Conservation (phyloP, 805 yeast species). For the Cyberlindnera euphorbiae region DNA sequence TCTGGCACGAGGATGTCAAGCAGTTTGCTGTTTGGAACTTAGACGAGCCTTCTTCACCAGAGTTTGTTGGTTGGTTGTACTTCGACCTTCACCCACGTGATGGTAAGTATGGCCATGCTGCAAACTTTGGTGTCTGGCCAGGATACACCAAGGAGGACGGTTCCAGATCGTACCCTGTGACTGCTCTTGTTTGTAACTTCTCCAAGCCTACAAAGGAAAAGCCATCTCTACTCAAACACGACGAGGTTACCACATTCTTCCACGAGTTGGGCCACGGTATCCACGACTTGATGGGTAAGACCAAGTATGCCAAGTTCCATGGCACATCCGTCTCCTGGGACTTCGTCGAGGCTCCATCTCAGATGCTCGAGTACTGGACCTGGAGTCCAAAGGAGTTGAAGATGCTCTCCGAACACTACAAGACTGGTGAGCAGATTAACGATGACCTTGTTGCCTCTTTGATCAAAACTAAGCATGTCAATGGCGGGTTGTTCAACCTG, state of each 20-base stretch:
- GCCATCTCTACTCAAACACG: constrained; percentile 73
- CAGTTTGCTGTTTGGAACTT: constrained; percentile 68
- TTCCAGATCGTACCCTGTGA: constrained; percentile 55
- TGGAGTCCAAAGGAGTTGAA: constrained; percentile 65
- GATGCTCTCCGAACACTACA: constrained; percentile 60
- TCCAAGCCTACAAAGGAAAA: constrained; percentile 65
- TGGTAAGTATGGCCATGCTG: constrained; percentile 88
- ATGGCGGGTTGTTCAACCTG: constrained; percentile 64
- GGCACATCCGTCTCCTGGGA: constrained; percentile 77
- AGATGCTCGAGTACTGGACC: constrained; percentile 84
- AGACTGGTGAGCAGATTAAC: constrained; percentile 49
- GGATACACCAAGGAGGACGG: constrained; percentile 51
- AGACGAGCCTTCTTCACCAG: constrained; percentile 43
- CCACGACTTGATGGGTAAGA: constrained; percentile 67
- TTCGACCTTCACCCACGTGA: constrained; percentile 82
- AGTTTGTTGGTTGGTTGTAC: constrained; percentile 73
- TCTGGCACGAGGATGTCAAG: constrained; percentile 79
- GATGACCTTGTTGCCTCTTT: constrained; percentile 55
- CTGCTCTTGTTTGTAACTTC: constrained; percentile 81
- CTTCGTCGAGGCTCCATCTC: constrained; percentile 90
- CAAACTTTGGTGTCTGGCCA: constrained; percentile 65
- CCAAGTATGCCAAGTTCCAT: constrained; percentile 61
- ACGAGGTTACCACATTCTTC: constrained; percentile 78
- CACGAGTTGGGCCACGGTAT: constrained; percentile 90
- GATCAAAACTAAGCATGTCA: constrained; percentile 65